A percentile compares a stretch with the other conserved stretches of the same genome.
Conservation (phyloP, 176 grass and related monocot genomes). For the Pontederia crassipes region DNA sequence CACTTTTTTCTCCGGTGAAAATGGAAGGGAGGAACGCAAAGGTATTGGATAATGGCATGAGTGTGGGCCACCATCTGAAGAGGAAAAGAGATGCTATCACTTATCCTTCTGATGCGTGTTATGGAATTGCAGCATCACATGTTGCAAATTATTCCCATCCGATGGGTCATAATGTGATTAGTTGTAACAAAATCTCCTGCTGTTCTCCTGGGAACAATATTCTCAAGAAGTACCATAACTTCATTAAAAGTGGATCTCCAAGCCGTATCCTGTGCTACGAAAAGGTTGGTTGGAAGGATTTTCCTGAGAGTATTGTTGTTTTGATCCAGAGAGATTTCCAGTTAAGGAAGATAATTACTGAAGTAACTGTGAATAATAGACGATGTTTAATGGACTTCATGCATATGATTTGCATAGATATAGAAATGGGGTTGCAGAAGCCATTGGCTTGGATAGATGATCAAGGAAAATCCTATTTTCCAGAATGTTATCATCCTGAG, state of each 20-base stretch:
- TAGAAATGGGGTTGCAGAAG: slow-evolving; percentile 45
- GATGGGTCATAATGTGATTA: slow-evolving; percentile 28
- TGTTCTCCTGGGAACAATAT: slow-evolving; percentile 29
- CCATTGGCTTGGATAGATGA: slow-evolving; percentile 87
- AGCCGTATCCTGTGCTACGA: slow-evolving; percentile 57
- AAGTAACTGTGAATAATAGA: slow-evolving; percentile 36
- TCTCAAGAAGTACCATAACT: slow-evolving; percentile 58
- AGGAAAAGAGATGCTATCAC: slow-evolving; percentile 42
- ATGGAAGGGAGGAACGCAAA: slow-evolving; percentile 63
- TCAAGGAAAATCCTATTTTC: slow-evolving; percentile 54
- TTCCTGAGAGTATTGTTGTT: slow-evolving; percentile 57
- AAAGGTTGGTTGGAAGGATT: slow-evolving; percentile 60
- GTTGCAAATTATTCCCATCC: slow-evolving; percentile 21
- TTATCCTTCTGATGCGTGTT: slow-evolving; percentile 16
- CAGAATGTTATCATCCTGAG: slow-evolving; percentile 37
- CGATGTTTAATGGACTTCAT: slow-evolving; percentile 75
- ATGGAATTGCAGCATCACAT: slow-evolving; percentile 18
- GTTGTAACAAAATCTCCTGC: slow-evolving; percentile 23
- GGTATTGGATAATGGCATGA: slow-evolving; percentile 49
- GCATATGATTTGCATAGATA: slow-evolving; percentile 56
- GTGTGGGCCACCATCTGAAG: slow-evolving; percentile 34
- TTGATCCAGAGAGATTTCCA: slow-evolving; percentile 50
- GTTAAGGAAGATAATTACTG: slow-evolving; percentile 60
- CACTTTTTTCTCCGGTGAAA: slow-evolving; percentile 27
- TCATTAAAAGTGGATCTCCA: slow-evolving; percentile 50